Evolutionary conservation across 768 basidiomycete genomes (phyloP), one percentile per base, ranked within the genome.

Genomic region (Phallus indusiatus): DNA sequence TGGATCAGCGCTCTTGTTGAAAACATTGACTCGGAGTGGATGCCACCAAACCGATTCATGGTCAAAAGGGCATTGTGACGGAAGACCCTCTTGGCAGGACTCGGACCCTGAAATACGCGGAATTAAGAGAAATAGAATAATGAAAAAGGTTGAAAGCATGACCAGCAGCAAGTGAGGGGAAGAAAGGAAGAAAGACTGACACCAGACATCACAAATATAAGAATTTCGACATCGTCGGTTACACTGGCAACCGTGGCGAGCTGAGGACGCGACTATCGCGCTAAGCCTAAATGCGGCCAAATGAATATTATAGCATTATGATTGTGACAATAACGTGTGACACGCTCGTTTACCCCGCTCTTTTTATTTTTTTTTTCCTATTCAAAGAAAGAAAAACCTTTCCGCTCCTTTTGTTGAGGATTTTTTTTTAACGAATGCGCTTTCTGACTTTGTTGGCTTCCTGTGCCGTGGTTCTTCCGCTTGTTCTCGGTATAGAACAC

Each of bases 401-500:
- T 21, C 46, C 48, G n/a, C 55, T 54, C 53, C 28, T 28, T 36
- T n/a, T n/a, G n/a, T n/a, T 17, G 21, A 17, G 14, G 10, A n/a
- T n/a, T n/a, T 35, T 20, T 54, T 24, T 53, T 20, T 24, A 9
- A 36, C 28, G 50, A 51, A 51, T 51, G 50, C 50, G 28, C 18
- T 51, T 51, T 14, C 20, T 66, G 67, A 58, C 28, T 67, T 72
- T 57, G 67, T 63, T 51, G 62, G 70, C 55, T 66, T 73, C 67
- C 71, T 60, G 72, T 68, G 70, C 34, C 72, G 70, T n/a, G 68
- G 72, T 18, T 62, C 16, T 62, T 76, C 63, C 62, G 68, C 68
- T 54, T 78, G 72, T 63, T 70, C 68, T 73, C 68, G 61, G 65
- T 11, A 60, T 57, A 60, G 46, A 59, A 64, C 61, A 65, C 67